Conservation (phyloP, 208 protist genomes). For the Crithidia acanthocephali region DNA sequence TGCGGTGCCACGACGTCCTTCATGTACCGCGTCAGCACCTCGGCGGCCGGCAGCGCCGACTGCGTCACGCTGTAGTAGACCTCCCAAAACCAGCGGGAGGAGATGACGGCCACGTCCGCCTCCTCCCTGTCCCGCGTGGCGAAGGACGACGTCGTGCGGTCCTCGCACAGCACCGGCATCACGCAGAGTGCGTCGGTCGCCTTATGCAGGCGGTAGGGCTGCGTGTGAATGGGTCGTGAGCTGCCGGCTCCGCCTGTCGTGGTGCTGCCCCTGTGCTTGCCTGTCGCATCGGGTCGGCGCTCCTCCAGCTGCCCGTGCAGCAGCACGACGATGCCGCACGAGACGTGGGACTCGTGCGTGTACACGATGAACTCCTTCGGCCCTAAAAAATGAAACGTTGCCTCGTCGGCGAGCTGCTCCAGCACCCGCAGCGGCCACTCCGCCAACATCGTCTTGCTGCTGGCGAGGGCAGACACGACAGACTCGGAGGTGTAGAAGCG, state of each 20-base stretch:
- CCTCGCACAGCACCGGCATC: constrained; percentile 79
- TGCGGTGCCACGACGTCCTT: constrained; percentile 57
- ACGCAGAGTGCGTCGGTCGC: constrained; percentile 71
- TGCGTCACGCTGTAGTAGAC: constrained; percentile 56
- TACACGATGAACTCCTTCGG: constrained; percentile 78
- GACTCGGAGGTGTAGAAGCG: constrained; percentile 67
- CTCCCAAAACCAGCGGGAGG: constrained; percentile 86
- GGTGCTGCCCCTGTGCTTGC: constrained; percentile 1
- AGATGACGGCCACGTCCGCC: constrained; percentile 79
- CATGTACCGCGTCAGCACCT: constrained; percentile 57
- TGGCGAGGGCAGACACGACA: constrained; percentile 61
- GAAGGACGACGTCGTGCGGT: constrained; percentile 57
- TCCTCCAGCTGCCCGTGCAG: constrained; percentile 80
- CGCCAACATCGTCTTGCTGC: constrained; percentile 61
- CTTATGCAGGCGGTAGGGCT: constrained; percentile 39
- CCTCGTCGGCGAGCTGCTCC: constrained; percentile 52
- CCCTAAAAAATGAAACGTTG: constrained; percentile 52
- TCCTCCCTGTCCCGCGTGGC: constrained; percentile 43
- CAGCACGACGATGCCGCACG: constrained; percentile 78
- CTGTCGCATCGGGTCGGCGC: constrained; percentile 22
- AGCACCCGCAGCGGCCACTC: constrained; percentile 70
- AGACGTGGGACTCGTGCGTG: constrained; percentile 76
- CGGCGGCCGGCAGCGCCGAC: constrained; percentile 32
- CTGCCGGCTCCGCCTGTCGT: background rate
- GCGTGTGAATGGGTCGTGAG: constrained; percentile 42